Conservation (phyloP, 768 basidiomycete genomes). For the Chalciporus chontae region DNA sequence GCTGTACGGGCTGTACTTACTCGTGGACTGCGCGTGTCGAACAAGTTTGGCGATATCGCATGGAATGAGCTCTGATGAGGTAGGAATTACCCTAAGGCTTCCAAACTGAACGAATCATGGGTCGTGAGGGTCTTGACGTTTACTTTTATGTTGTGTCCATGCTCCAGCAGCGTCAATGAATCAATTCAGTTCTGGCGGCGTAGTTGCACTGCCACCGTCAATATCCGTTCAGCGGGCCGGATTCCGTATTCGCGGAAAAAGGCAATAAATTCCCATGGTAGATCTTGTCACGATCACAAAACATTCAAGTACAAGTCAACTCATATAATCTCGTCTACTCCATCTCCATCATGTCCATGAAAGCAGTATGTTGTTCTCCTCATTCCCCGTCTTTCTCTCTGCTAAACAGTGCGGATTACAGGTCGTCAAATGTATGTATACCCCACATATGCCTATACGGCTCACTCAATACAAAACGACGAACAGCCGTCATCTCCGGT, state of each 20-base stretch:
- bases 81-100: background rate
- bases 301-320: too few relatives aligned
- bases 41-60: conserved; percentile 1
- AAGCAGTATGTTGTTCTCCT: conserved; percentile 55
- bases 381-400: background rate
- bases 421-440: conserved; percentile 58
- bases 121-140: background rate
- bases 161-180: too few relatives aligned
- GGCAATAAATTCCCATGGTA: background rate
- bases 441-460: background rate
- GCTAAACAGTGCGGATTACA: conserved; percentile 19
- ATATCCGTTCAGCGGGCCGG: too few relatives aligned
- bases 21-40: conserved; percentile 21
- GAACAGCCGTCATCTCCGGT: conserved; percentile 80
- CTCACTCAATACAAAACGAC: conserved; percentile 26
- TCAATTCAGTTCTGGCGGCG: too few relatives aligned
- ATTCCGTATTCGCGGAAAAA: background rate
- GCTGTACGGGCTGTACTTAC: conserved; percentile 8
- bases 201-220: too few relatives aligned
- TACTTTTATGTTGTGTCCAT: background rate
- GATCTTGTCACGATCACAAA: background rate
- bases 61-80: background rate
- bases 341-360: conserved; percentile 55
- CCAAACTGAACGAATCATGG: too few relatives aligned
- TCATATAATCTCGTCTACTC: too few relatives aligned